phyloP scores from a whole-genome alignment of 805 yeast species.

The Wickerhamiella galacta region DNA sequence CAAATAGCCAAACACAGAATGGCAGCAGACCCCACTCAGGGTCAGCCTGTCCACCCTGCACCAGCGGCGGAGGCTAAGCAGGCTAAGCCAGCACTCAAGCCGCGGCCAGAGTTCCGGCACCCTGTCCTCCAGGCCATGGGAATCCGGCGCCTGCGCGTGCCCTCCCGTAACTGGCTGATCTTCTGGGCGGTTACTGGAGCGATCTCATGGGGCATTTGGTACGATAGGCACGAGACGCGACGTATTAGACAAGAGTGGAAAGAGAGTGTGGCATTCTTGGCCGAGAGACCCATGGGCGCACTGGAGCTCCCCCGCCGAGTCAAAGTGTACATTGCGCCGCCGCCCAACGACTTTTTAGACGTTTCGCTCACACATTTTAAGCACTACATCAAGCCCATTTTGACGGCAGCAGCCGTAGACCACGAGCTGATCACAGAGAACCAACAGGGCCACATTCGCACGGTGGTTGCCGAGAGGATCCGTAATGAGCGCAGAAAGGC shows the following conservation, averaged over 20 bases:
- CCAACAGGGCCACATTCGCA: slow-evolving; percentile 80
- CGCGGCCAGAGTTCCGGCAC: slow-evolving; percentile 21
- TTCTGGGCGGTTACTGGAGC: slow-evolving; percentile 60
- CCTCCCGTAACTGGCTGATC: slow-evolving; percentile 85
- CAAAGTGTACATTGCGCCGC: slow-evolving; percentile 83
- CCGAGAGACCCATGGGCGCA: slow-evolving; percentile 31
- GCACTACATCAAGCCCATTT: slow-evolving; percentile 66
- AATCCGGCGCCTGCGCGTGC: slow-evolving; percentile 55
- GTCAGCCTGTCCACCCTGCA: not conserved
- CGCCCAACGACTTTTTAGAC: slow-evolving; percentile 80
- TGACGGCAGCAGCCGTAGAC: slow-evolving; percentile 73
- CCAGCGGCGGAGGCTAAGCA: not conserved
- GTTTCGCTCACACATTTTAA: slow-evolving; percentile 58
- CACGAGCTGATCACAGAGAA: slow-evolving; percentile 54
- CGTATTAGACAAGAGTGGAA: slow-evolving; percentile 50
- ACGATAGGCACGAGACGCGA: slow-evolving; percentile 62
- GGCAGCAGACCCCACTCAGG: not conserved
- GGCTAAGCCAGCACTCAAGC: slow-evolving; percentile 1
- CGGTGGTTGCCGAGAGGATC: slow-evolving; percentile 64
- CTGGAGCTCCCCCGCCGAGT: slow-evolving; percentile 53
- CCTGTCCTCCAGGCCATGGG: slow-evolving; percentile 83
- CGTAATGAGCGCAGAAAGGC: slow-evolving; percentile 41
- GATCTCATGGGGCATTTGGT: slow-evolving; percentile 57
- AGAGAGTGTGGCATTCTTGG: slow-evolving; percentile 36
- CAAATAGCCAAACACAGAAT: not conserved